phyloP scores from a whole-genome alignment of 768 basidiomycete species.

The Amanita inopinata region DNA sequence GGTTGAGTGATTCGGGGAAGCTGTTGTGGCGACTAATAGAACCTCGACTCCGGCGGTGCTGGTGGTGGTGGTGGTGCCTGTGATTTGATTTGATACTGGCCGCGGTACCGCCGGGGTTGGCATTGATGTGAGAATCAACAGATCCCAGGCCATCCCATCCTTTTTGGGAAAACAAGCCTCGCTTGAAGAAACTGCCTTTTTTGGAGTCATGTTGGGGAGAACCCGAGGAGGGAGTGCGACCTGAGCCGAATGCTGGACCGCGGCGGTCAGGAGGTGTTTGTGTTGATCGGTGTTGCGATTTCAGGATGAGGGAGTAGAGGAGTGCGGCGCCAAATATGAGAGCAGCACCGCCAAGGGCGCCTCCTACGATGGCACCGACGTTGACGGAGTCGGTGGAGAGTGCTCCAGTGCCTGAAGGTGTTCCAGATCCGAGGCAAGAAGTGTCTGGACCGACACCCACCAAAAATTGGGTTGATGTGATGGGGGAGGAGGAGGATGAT shows the following conservation, averaged over 20 bases:
- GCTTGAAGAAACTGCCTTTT: too few relatives aligned
- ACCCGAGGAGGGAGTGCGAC: too few relatives aligned
- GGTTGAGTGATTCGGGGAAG: neutral
- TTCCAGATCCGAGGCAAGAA: slow-evolving; percentile 23
- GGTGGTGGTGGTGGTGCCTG: neutral
- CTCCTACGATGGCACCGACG: slow-evolving; percentile 40
- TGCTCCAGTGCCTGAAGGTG: slow-evolving; percentile 11
- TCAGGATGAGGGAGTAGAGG: slow-evolving; percentile 25
- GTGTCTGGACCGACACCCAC: slow-evolving; percentile 22
- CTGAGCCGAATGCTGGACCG: too few relatives aligned
- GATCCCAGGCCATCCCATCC: slow-evolving; percentile 25
- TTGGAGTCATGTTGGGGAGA: too few relatives aligned
- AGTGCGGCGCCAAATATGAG: slow-evolving; percentile 23
- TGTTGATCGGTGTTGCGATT: too few relatives aligned
- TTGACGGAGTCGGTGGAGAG: slow-evolving; percentile 17
- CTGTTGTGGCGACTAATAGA: slow-evolving; percentile 2
- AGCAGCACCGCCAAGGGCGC: slow-evolving; percentile 37
- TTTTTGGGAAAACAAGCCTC: neutral
- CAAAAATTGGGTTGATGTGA: slow-evolving; percentile 19
- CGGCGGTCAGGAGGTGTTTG: too few relatives aligned
- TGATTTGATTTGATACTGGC: neutral
- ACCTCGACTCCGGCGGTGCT: neutral
- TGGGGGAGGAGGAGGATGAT: slow-evolving; percentile 10
- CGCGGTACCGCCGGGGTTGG: neutral
- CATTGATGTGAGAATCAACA: slow-evolving; percentile 20